Percentiles rank a stretch among this genome's conserved stretches.
These are phyloP conservation scores for Cyberlindnera galapagoensis DNA, from an alignment of 805 yeast genomes.

Conservation along the genomic window DNA sequence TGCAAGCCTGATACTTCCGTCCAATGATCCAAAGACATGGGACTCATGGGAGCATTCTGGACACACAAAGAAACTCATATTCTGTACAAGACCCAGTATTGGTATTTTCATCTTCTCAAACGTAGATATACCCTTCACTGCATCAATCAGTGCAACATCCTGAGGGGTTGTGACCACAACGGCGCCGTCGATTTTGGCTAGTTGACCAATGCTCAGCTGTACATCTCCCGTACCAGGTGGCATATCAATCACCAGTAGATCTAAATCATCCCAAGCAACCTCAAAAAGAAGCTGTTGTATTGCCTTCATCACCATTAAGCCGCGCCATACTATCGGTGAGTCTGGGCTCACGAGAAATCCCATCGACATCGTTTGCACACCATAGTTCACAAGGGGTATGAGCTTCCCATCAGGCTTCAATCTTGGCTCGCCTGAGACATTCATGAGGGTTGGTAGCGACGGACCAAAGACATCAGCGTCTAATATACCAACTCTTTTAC, in stretches of 20 bases:
- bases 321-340: conserved; percentile 79
- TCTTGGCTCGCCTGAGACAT: conserved; percentile 65
- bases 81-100: conserved; percentile 69
- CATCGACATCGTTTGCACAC: conserved; percentile 84
- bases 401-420: conserved; percentile 45
- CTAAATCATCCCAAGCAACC: conserved; percentile 67
- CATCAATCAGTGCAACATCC: conserved; percentile 77
- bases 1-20: conserved; percentile 47
- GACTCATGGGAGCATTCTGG: conserved; percentile 70
- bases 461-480: conserved; percentile 88
- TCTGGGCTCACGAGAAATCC: conserved; percentile 67
- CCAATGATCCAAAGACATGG: conserved; percentile 61
- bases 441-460: conserved; percentile 66
- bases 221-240: conserved; percentile 94
- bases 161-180: conserved; percentile 82
- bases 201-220: conserved; percentile 77
- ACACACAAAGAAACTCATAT: conserved; percentile 74
- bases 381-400: conserved; percentile 65
- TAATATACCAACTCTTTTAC: conserved; percentile 57
- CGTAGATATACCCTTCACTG: conserved; percentile 74
- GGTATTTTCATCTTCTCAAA: conserved; percentile 67
- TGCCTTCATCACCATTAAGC: conserved; percentile 82
- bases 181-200: conserved; percentile 70
- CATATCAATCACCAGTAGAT: conserved; percentile 70
- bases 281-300: conserved; percentile 78